Conservation (phyloP, 352 stramenopile genomes). For the Phytophthora ramorum region DNA sequence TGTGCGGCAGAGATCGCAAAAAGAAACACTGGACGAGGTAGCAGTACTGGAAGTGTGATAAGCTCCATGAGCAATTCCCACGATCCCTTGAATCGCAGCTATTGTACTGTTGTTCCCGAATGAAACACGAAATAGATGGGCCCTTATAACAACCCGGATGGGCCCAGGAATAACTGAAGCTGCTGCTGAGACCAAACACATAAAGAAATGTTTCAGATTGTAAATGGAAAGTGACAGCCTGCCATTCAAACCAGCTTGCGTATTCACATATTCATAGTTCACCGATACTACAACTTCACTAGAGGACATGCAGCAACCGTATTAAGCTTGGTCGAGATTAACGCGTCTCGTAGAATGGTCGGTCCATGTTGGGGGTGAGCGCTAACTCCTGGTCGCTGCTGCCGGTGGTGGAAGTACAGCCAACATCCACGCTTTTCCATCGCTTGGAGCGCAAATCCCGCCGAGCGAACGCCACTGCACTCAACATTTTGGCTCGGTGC, state of each 20-base stretch:
- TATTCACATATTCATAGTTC: not conserved
- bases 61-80: too few relatives aligned
- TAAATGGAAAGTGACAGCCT: too few relatives aligned
- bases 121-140: not conserved
- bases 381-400: slow-evolving; percentile 24
- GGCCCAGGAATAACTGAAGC: not conserved
- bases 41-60: too few relatives aligned
- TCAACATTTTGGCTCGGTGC: slow-evolving; percentile 34
- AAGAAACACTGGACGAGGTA: too few relatives aligned
- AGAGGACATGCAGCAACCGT: not conserved
- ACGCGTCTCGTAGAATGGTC: slow-evolving; percentile 24
- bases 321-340: not conserved
- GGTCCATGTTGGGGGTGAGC: slow-evolving; percentile 11
- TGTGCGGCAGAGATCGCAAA: too few relatives aligned
- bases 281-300: not conserved
- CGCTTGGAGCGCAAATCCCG: slow-evolving; percentile 32
- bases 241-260: too few relatives aligned
- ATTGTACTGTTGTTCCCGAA: not conserved
- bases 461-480: slow-evolving; percentile 31
- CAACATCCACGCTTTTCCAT: slow-evolving; percentile 25
- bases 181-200: not conserved
- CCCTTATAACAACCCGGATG: not conserved
- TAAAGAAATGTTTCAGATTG: not conserved
- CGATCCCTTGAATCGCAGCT: not conserved
- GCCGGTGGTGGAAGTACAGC: slow-evolving; percentile 27